Conservation (phyloP, 2,329 filamentous ascomycete species). For the Seiridium unicorne region DNA sequence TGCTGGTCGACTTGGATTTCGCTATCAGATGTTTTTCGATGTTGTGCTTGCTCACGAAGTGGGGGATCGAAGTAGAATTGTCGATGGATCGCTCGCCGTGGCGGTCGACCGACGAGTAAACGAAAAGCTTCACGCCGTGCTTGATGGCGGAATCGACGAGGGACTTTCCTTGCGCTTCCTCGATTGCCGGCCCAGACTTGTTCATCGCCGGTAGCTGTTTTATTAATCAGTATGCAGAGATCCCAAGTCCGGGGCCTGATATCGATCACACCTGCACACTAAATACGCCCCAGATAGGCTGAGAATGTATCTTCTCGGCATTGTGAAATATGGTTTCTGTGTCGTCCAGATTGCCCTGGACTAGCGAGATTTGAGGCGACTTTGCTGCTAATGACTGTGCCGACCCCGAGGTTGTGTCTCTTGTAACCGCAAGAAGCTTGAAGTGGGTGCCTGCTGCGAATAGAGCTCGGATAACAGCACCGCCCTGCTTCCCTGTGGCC, state of each 20-base stretch:
- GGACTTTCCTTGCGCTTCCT: conserved; percentile 59
- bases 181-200: not conserved
- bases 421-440: conserved; percentile 5
- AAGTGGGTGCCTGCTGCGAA: not conserved
- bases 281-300: conserved; percentile 10
- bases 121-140: conserved; percentile 82
- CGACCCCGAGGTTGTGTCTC: not conserved
- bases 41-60: conserved; percentile 55
- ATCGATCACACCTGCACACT: conserved; percentile 3
- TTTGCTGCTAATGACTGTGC: conserved; percentile 2
- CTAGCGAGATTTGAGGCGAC: not conserved
- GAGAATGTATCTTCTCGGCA: not conserved
- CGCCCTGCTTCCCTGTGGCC: conserved; percentile 10
- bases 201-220: not conserved
- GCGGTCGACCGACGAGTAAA: conserved; percentile 83
- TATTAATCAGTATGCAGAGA: too few species aligned
- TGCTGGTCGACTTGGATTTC: conserved; percentile 30
- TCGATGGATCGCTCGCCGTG: conserved; percentile 36
- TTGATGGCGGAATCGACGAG: conserved; percentile 86
- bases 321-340: conserved; percentile 5
- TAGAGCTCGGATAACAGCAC: conserved; percentile 1
- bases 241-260: not conserved
- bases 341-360: conserved; percentile 3
- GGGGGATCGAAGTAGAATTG: conserved; percentile 50
- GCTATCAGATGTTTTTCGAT: conserved; percentile 56